Conservation (phyloP, 1,139 yeast genomes). For the Suhomyces panamericanus region DNA sequence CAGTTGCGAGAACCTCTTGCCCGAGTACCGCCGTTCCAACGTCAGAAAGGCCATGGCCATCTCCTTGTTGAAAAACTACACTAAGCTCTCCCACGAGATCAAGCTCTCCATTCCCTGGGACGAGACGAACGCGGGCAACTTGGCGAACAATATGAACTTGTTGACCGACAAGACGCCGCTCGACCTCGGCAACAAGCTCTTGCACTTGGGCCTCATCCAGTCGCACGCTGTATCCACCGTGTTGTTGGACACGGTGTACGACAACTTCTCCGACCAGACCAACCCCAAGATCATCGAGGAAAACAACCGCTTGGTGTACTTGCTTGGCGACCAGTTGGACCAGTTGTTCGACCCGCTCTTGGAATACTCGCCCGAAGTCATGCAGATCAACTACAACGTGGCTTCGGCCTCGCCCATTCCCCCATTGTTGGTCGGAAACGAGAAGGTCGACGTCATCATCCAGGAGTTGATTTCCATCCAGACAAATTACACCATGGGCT, state of each 20-base stretch:
- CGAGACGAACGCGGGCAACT: slow-evolving; percentile 76
- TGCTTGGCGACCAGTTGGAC: slow-evolving; percentile 82
- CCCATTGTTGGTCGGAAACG: slow-evolving; percentile 19
- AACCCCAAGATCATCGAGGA: slow-evolving; percentile 45
- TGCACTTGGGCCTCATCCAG: slow-evolving; percentile 60
- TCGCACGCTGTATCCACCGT: slow-evolving; percentile 54
- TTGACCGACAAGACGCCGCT: slow-evolving; percentile 51
- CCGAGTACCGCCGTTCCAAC: slow-evolving; percentile 51
- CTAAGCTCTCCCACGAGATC: slow-evolving; percentile 44
- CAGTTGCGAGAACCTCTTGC: slow-evolving; percentile 69
- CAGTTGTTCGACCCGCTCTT: slow-evolving; percentile 85
- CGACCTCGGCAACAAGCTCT: slow-evolving; percentile 54
- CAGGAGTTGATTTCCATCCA: slow-evolving; percentile 70
- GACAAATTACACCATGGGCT: slow-evolving; percentile 66
- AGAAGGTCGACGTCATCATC: slow-evolving; percentile 47
- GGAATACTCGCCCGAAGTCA: slow-evolving; percentile 88
- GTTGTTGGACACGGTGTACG: slow-evolving; percentile 74
- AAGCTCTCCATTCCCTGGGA: slow-evolving; percentile 43
- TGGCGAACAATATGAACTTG: slow-evolving; percentile 62
- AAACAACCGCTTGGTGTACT: slow-evolving; percentile 71
- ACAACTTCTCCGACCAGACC: slow-evolving; percentile 39
- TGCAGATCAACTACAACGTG: slow-evolving; percentile 64
- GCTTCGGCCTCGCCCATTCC: slow-evolving; percentile 31
- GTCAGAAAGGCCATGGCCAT: slow-evolving; percentile 79
- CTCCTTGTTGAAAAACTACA: slow-evolving; percentile 65